Evolutionary conservation across 1,139 yeast species (phyloP).

Genomic region (Geotrichum australiense): DNA sequence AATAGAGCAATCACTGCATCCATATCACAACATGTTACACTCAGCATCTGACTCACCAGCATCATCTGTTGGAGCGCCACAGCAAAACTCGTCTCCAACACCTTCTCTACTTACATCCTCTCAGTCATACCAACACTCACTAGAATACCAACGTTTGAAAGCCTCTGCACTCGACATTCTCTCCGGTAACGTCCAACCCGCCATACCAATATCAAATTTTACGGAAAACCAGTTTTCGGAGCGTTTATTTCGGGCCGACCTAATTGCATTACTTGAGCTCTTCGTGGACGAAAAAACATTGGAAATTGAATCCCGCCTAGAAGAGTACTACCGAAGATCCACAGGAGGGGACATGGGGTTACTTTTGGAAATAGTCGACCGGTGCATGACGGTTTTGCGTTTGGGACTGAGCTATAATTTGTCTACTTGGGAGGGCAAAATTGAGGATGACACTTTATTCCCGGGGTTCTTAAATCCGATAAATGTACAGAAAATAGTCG

Average conservation of each 20-base stretch:
- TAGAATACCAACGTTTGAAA: background rate
- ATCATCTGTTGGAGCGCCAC: background rate
- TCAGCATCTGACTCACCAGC: background rate
- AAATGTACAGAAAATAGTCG: slow-evolving; percentile 9
- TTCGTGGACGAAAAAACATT: slow-evolving; percentile 8
- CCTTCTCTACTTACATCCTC: background rate
- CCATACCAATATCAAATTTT: background rate
- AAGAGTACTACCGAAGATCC: too few species aligned
- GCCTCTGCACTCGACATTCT: slow-evolving; percentile 4
- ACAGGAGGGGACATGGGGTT: too few species aligned
- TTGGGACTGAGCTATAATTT: slow-evolving; percentile 13
- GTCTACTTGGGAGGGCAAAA: slow-evolving; percentile 10
- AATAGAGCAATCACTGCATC: too few species aligned
- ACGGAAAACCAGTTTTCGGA: slow-evolving; percentile 10
- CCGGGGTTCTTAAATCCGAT: slow-evolving; percentile 17
- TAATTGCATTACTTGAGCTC: slow-evolving; percentile 7
- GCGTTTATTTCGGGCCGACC: slow-evolving; percentile 13
- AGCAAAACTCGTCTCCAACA: background rate
- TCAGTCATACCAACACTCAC: too few species aligned
- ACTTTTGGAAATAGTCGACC: background rate
- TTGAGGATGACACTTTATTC: slow-evolving; percentile 16
- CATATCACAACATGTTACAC: too few species aligned
- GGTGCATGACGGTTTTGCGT: slow-evolving; percentile 10
- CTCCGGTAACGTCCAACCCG: slow-evolving; percentile 9
- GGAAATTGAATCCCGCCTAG: too few species aligned